Base-by-base conservation (phyloP, 192 early-diverging fungal species). In the Linnemannia zychae region DNA sequence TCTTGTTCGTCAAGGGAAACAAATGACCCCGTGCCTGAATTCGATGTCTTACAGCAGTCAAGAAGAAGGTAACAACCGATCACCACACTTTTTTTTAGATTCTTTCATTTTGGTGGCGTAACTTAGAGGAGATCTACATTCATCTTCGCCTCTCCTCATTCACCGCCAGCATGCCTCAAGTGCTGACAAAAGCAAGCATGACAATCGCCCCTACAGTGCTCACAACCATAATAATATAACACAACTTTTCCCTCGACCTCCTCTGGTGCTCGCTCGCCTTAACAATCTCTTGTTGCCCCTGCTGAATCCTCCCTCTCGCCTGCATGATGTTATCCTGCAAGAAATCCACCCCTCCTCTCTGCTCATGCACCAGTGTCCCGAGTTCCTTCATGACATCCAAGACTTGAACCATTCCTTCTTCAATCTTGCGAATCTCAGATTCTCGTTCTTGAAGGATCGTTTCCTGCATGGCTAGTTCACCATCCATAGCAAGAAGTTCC, bases 241-340 rank as follows among this genome's bases (percentile, higher is more conserved):
- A 85, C 31, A 85, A 38, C 34, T 76, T 79, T 38, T 85, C 83
- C 16, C 83, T 78, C 12, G 77, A 85, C 33, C 52, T 74, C 7
- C 83, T 50, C 31, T 85, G 83, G 63, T 85, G 52, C 48, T 85
- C 83, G 24, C 83, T 85, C 44, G 83, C 83, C 70, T 85, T 85
- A 0, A 79, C 11, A 18, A 85, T 38, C 53, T 85, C 83, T 44
- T 85, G 83, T 17, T 85, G 83, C 9, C 71, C 83, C 11, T 65
- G 33, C 2, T 79, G 77, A 18, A 75, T 79, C 31, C 83, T 33
- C 2, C 83, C 83, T 3, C 77, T 46, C 1, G 69, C 72, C 50
- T 85, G 83, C 57, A 85, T 57, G 63, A 85, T 79, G 34, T 85
- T 85, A 50, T 85, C 83, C 33, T 85, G 83, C n/a, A 85, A 67